Percentiles rank a stretch among this genome's conserved stretches.
Evolutionary conservation across 1,284 basidiomycete genomes (phyloP).

Genomic region (Ustilago hordei): DNA sequence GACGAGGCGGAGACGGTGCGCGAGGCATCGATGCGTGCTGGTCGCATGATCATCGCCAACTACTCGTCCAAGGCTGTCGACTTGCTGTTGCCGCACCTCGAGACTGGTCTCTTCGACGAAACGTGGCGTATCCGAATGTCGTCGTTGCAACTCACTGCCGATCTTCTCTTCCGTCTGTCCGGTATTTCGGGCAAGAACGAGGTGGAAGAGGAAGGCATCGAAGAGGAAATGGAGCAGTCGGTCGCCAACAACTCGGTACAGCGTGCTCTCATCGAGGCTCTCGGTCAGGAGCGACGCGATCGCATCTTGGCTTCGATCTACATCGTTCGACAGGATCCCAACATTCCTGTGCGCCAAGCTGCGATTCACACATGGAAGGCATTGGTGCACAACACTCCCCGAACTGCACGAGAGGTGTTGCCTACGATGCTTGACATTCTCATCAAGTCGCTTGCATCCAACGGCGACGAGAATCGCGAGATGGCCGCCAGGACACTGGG

Average conservation of each 20-base stretch:
- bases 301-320: slow-evolving; percentile 91
- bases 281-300: slow-evolving; percentile 89
- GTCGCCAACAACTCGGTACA: slow-evolving; percentile 74
- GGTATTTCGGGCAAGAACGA: slow-evolving; percentile 93
- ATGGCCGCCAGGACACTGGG: slow-evolving; percentile 72
- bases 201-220: slow-evolving; percentile 72
- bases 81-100: slow-evolving; percentile 91
- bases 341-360: slow-evolving; percentile 87
- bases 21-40: slow-evolving; percentile 98
- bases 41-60: slow-evolving; percentile 96
- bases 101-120: slow-evolving; percentile 92
- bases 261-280: slow-evolving; percentile 84
- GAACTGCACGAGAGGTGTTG: slow-evolving; percentile 88
- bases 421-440: slow-evolving; percentile 76
- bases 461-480: slow-evolving; percentile 89
- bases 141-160: slow-evolving; percentile 94
- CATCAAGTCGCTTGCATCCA: slow-evolving; percentile 80
- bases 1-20: slow-evolving; percentile 90
- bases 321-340: slow-evolving; percentile 92
- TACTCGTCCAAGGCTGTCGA: slow-evolving; percentile 94
- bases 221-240: slow-evolving; percentile 74
- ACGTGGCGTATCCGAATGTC: slow-evolving; percentile 92
- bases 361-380: slow-evolving; percentile 99
- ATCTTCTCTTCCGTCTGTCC: slow-evolving; percentile 96
- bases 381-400: slow-evolving; percentile 80